Evolutionary conservation across 208 protist genomes (phyloP).

Genomic region (Crithidia bombi): DNA sequence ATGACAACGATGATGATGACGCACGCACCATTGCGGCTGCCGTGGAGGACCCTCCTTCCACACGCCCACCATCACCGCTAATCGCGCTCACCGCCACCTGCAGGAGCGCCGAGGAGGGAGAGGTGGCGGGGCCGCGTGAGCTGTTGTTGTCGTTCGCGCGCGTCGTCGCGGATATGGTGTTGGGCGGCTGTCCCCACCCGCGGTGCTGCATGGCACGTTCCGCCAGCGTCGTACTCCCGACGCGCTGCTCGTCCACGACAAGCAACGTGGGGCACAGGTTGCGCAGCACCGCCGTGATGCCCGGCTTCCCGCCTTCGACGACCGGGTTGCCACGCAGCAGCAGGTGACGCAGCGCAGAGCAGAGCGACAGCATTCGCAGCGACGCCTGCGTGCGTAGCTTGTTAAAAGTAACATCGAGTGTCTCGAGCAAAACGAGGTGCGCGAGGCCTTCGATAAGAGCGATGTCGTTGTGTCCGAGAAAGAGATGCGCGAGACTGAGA

Average conservation of each 20-base stretch:
- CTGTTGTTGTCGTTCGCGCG: not conserved
- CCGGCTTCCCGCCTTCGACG: slow-evolving; percentile 32
- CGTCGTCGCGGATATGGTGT: slow-evolving; percentile 25
- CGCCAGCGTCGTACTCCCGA: slow-evolving; percentile 53
- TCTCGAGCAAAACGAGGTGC: slow-evolving; percentile 83
- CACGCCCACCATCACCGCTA: too few relatives aligned
- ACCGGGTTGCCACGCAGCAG: slow-evolving; percentile 82
- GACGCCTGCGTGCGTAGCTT: slow-evolving; percentile 51
- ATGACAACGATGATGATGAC: not conserved
- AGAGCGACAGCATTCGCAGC: slow-evolving; percentile 78
- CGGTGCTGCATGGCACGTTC: slow-evolving; percentile 39
- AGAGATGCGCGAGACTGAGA: slow-evolving; percentile 68
- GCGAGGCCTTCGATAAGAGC: slow-evolving; percentile 64
- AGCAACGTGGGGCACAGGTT: slow-evolving; percentile 85
- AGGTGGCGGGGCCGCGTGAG: too few relatives aligned
- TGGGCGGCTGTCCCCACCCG: slow-evolving; percentile 38
- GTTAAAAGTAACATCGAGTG: slow-evolving; percentile 86
- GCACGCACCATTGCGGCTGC: too few relatives aligned
- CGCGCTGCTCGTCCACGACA: slow-evolving; percentile 65
- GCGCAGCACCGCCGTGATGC: slow-evolving; percentile 61
- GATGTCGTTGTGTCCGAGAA: slow-evolving; percentile 83
- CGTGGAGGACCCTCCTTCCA: too few relatives aligned
- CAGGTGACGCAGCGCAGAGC: slow-evolving; percentile 61
- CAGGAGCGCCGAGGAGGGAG: not conserved
- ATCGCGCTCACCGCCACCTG: not conserved